Evolutionary conservation across 768 basidiomycete species (phyloP).

Genomic region (Exsudoporus frostii): DNA sequence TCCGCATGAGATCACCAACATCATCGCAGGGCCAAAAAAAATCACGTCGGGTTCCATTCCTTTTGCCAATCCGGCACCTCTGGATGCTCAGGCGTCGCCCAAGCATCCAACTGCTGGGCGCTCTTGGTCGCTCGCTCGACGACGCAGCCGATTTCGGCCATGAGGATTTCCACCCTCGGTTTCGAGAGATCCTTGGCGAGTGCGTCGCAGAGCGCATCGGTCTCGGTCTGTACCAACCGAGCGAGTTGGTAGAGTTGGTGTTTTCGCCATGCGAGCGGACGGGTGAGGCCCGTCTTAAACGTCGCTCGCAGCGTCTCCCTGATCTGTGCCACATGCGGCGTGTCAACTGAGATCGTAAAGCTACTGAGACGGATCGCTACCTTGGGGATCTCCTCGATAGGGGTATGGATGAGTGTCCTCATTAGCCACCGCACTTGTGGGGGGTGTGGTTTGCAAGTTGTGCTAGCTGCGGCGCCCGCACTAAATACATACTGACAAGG

Average conservation of each 20-base stretch:
- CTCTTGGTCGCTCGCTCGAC: conserved; percentile 42
- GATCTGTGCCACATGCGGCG: conserved; percentile 23
- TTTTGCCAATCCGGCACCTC: conserved; percentile 41
- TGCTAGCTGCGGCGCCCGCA: too few relatives aligned
- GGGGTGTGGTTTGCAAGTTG: too few relatives aligned
- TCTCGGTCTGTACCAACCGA: conserved; percentile 60
- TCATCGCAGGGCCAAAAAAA: not conserved
- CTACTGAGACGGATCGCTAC: conserved; percentile 2
- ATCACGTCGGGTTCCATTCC: conserved; percentile 47
- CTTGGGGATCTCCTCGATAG: conserved; percentile 24
- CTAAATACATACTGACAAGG: too few relatives aligned
- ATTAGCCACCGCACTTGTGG: too few relatives aligned
- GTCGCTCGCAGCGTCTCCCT: conserved; percentile 39
- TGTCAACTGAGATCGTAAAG: not conserved
- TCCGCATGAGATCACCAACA: not conserved
- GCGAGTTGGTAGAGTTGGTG: conserved; percentile 64
- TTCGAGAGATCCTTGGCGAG: conserved; percentile 47
- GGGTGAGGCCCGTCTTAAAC: conserved; percentile 50
- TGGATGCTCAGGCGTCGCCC: conserved; percentile 47
- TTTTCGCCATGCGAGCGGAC: conserved; percentile 56
- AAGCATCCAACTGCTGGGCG: conserved; percentile 52
- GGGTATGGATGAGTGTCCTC: conserved; percentile 16
- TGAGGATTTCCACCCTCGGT: conserved; percentile 36
- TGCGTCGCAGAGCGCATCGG: conserved; percentile 45
- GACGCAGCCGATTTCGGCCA: conserved; percentile 44